These are phyloP conservation scores for Lupinus albus DNA, from an alignment of 306 rosid species.

Conservation along the genomic window DNA sequence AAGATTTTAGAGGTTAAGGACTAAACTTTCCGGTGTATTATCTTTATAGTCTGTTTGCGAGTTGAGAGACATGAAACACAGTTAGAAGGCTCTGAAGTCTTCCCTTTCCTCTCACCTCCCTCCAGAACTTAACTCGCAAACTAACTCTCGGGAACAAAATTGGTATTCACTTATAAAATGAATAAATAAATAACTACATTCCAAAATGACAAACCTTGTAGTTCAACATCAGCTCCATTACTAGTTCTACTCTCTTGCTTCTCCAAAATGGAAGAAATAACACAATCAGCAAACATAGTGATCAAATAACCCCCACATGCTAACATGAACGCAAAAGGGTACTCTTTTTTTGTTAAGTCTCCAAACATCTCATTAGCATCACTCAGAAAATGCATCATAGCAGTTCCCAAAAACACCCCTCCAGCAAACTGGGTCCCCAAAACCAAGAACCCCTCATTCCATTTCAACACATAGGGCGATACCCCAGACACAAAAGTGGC, in stretches of 20 bases:
- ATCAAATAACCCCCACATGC: slow-evolving; percentile 68
- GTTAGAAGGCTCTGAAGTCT: too few relatives aligned
- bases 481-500: slow-evolving; percentile 66
- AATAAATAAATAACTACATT: neutral
- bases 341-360: slow-evolving; percentile 56
- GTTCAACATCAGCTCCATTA: slow-evolving; percentile 37
- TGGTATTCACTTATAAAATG: too few relatives aligned
- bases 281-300: slow-evolving; percentile 67
- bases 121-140: too few relatives aligned
- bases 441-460: slow-evolving; percentile 72
- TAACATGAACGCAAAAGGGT: slow-evolving; percentile 76
- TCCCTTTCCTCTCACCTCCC: too few relatives aligned
- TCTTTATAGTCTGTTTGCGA: too few relatives aligned
- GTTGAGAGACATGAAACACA: too few relatives aligned
- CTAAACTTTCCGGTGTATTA: too few relatives aligned
- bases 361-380: slow-evolving; percentile 66
- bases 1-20: too few relatives aligned
- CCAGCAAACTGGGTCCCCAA: slow-evolving; percentile 84
- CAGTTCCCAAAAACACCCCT: slow-evolving; percentile 75
- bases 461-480: slow-evolving; percentile 64
- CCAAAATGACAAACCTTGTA: slow-evolving; percentile 49
- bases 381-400: slow-evolving; percentile 77
- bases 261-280: slow-evolving; percentile 48
- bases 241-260: slow-evolving; percentile 23
- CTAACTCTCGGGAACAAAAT: too few relatives aligned